Conservation (phyloP, 805 yeast species). For the Cyberlindnera saturnus region DNA sequence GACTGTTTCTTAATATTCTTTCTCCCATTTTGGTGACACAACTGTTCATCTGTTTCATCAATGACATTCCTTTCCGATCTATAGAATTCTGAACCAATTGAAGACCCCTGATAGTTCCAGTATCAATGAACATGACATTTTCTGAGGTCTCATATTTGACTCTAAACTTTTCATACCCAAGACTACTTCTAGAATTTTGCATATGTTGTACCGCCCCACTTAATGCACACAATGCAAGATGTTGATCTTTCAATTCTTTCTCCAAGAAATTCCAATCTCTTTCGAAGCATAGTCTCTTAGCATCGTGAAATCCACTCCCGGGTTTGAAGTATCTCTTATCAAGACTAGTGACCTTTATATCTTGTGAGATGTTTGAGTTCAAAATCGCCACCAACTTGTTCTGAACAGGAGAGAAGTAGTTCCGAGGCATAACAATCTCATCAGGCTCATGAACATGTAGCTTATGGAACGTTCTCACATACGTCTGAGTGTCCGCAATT, state of each 20-base stretch:
- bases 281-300: conserved; percentile 16
- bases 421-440: conserved; percentile 30
- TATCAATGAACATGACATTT: conserved; percentile 38
- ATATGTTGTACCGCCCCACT: conserved; percentile 27
- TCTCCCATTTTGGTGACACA: conserved; percentile 43
- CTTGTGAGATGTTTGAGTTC: conserved; percentile 25
- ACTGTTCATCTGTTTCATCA: conserved; percentile 32
- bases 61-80: conserved; percentile 25
- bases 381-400: conserved; percentile 32
- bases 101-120: conserved; percentile 30
- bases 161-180: conserved; percentile 27
- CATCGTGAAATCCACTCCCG: conserved; percentile 20
- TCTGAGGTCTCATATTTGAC: conserved; percentile 33
- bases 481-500: conserved; percentile 39
- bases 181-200: conserved; percentile 8
- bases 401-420: conserved; percentile 21
- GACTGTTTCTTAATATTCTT: conserved; percentile 33
- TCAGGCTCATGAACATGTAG: conserved; percentile 29
- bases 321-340: conserved; percentile 23
- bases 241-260: conserved; percentile 25
- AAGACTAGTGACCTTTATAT: conserved; percentile 22
- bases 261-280: conserved; percentile 17
- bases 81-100: conserved; percentile 33
- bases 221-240: conserved; percentile 27
- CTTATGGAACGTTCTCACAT: conserved; percentile 38